These are phyloP conservation scores for Cyberlindnera lachancei DNA, from an alignment of 805 yeast genomes.

Conservation along the genomic window DNA sequence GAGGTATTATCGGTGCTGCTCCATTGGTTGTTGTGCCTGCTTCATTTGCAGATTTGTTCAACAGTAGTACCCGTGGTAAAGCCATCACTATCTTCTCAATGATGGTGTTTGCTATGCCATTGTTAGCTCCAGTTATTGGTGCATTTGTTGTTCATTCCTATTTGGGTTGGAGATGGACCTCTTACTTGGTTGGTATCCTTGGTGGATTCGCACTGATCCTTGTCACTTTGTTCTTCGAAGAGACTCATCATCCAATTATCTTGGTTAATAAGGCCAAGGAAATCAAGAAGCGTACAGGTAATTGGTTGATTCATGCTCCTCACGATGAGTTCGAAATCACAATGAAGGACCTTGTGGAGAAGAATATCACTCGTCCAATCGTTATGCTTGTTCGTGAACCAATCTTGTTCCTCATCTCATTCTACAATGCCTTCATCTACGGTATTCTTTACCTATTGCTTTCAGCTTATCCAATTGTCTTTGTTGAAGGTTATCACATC, in stretches of 20 bases:
- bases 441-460: constrained; percentile 70
- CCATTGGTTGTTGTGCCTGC: constrained; percentile 86
- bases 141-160: constrained; percentile 53
- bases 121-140: constrained; percentile 75
- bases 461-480: constrained; percentile 71
- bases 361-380: constrained; percentile 52
- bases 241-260: constrained; percentile 67
- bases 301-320: constrained; percentile 78
- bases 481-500: constrained; percentile 55
- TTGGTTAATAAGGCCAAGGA: constrained; percentile 53
- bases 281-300: constrained; percentile 62
- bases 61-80: constrained; percentile 58
- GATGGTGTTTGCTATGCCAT: constrained; percentile 73
- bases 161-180: constrained; percentile 82
- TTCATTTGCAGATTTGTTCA: constrained; percentile 74
- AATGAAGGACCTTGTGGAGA: constrained; percentile 50
- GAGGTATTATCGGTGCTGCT: constrained; percentile 78
- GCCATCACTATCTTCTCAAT: constrained; percentile 68
- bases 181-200: constrained; percentile 62
- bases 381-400: constrained; percentile 65
- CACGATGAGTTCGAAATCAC: constrained; percentile 57
- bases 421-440: constrained; percentile 73
- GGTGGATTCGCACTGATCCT: constrained; percentile 35
- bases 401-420: constrained; percentile 55
- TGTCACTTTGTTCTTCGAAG: constrained; percentile 33